These are phyloP conservation scores for Ailanthus altissimus DNA, from an alignment of 345 rosid genomes.

Conservation along the genomic window DNA sequence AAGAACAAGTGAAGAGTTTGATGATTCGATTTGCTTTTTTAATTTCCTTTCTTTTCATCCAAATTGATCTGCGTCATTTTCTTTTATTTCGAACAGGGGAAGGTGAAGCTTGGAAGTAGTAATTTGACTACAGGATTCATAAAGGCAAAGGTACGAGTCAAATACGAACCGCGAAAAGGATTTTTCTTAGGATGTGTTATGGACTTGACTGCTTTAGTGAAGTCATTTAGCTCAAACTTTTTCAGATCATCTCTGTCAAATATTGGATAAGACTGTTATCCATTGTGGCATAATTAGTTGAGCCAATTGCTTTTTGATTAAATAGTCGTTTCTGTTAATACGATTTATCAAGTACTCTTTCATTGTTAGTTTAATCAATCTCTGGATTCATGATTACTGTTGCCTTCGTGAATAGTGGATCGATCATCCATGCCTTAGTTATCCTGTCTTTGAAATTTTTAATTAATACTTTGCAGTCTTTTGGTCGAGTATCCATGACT, in stretches of 20 bases:
- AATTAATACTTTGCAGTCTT: conserved; percentile 49
- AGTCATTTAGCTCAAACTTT: background rate
- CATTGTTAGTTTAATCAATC: background rate
- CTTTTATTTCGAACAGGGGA: conserved; percentile 42
- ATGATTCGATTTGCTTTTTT: background rate
- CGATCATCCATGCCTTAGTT: too few relatives aligned
- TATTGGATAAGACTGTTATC: background rate
- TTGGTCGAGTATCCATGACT: conserved; percentile 64
- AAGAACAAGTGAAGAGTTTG: background rate
- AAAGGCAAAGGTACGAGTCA: conserved; percentile 51
- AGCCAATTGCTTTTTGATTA: background rate
- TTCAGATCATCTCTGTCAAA: background rate
- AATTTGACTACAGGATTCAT: conserved; percentile 26
- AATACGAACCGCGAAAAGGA: too few relatives aligned
- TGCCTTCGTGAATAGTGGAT: background rate
- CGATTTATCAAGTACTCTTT: background rate
- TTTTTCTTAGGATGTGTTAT: background rate
- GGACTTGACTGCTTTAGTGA: background rate
- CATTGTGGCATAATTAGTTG: background rate
- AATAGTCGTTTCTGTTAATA: background rate
- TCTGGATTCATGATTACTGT: background rate
- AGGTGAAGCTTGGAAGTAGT: conserved; percentile 55
- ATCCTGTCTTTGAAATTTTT: conserved; percentile 8
- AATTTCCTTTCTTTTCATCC: conserved; percentile 4
- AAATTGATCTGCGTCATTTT: conserved; percentile 1